Base-by-base conservation (phyloP, 2,329 filamentous ascomycete species). In the Xylariaceae sp. region DNA sequence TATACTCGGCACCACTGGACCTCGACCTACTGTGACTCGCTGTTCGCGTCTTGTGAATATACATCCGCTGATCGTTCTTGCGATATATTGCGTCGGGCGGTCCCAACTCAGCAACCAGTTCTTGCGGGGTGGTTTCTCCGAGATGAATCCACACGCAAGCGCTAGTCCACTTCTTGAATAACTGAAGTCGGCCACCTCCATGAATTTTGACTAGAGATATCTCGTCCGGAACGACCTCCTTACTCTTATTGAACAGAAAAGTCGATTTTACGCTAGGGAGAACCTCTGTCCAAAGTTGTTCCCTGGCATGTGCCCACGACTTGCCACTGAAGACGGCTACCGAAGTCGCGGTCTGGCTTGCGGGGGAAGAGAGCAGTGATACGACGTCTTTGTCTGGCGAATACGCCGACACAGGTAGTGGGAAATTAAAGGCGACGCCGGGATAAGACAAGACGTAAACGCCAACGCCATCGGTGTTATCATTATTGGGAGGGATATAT, bases 371-470 rank as follows among this genome's bases (percentile, higher is more conserved):
- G 12, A 97, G 79, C 39, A 96, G 74, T 0, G 89, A 87, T 32
- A 96, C 91, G 59, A 95, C 91, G 67, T 97, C 91, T 66, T 85
- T 86, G 48, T 76, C 73, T 1, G 86, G 80, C 3, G 88, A 89
- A 77, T 90, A 96, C 27, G 85, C 82, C 0, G 87, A 84, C 55
- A 81, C 76, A 48, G 85, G 80, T 32, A 97, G 76, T 0, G 89
- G 85, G 62, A 99, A 99, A 39, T 88, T 91, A 69, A 97, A 96
- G 0, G 92, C 90, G 32, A 99, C 85, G 0, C 94, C 94, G 0
- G 92, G 91, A 72, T 96, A 99, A 1, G 92, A 97, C 35, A 99
- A 76, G 35, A 96, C 85, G 67, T 97, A 99, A 27, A 84, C 87
- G 12, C 91, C 91, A 55, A 78, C 74, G 12, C 77, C 75, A 8